Evolutionary conservation across 306 rosid species (phyloP), one percentile per base, ranked within the genome.

Genomic region (Hylodesmum podocarpum): DNA sequence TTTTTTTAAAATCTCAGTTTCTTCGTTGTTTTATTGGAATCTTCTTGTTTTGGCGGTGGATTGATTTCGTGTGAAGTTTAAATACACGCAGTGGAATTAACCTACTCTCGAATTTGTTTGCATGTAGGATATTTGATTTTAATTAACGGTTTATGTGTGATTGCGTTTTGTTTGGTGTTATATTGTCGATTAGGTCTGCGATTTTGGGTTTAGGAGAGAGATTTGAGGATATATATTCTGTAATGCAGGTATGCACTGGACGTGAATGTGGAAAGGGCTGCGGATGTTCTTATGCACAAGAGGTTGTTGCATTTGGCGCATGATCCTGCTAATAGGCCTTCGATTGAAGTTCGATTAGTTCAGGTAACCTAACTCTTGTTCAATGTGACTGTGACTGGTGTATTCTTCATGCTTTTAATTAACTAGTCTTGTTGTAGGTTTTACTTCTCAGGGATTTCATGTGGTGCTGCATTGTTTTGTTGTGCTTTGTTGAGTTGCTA

Each of bases 191-290:
- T 53, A 13, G 75, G 82, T 68, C 22, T 81, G 47, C 5, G 12
- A 41, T 62, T 24, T 4, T 25, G 34, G 70, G 37, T 46, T 46
- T 70, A 25, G 73, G 73, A 70, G 69, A 72, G 69, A 64, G 61
- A 81, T 79, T 84, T 58, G 72, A 73, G 72, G 65, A 71, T 66
- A 61, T 80, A 71, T 66, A 61, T 80, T 41, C 28, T 70, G 55
- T 12, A 80, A 57, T 80, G 82, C 86, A 96, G 99, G 72, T 96
- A 96, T 61, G 99, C 98, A 2, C 75, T 96, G 65, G 99, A 96
- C 84, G 97, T 96, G 84, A 96, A 96, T 79, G 97, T 89, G 61
- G 97, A 96, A 86, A 96, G 99, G 81, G 96, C 99, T 3, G 94
- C 81, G 29, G 99, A 96, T 85, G 99, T 96, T 87, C 96, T 96